Conservation (phyloP, 306 rosid genomes). For the Spatholobus suberectus region DNA sequence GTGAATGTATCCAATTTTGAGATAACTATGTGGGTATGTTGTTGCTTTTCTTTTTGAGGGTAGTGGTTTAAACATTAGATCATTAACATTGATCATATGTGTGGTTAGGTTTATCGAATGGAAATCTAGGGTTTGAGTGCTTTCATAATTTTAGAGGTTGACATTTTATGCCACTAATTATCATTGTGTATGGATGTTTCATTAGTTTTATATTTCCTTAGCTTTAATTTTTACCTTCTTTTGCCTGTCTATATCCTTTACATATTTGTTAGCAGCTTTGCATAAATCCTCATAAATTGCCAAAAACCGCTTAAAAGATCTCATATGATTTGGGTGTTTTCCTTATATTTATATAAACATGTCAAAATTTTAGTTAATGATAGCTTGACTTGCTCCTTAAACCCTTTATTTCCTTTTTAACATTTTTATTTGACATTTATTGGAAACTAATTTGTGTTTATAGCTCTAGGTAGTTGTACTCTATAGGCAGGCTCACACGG, state of each 20-base stretch:
- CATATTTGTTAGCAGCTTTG: slow-evolving; percentile 31
- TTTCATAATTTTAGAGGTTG: neutral
- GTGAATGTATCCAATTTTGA: no score
- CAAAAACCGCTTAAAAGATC: slow-evolving; percentile 23
- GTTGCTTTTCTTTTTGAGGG: neutral
- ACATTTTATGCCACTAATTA: no score
- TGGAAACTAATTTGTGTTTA: neutral
- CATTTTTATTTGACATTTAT: neutral
- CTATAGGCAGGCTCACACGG: slow-evolving; percentile 26
- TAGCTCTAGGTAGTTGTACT: slow-evolving; percentile 27
- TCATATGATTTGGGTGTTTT: slow-evolving; percentile 9
- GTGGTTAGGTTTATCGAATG: slow-evolving; percentile 23
- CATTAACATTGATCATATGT: slow-evolving; percentile 19
- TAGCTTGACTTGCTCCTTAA: neutral
- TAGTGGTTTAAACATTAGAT: neutral
- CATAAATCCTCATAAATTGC: slow-evolving; percentile 44
- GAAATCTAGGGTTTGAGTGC: slow-evolving; percentile 55
- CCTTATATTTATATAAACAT: neutral
- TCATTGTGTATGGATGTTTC: slow-evolving; percentile 41
- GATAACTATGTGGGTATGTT: no score
- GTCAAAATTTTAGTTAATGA: slow-evolving; percentile 8
- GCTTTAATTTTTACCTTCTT: neutral
- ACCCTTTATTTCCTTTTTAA: neutral
- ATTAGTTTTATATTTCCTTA: neutral
- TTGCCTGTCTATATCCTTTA: neutral